These are phyloP conservation scores for Solanum commersonii DNA, from an alignment of 257 asterid genomes.

Conservation along the genomic window DNA sequence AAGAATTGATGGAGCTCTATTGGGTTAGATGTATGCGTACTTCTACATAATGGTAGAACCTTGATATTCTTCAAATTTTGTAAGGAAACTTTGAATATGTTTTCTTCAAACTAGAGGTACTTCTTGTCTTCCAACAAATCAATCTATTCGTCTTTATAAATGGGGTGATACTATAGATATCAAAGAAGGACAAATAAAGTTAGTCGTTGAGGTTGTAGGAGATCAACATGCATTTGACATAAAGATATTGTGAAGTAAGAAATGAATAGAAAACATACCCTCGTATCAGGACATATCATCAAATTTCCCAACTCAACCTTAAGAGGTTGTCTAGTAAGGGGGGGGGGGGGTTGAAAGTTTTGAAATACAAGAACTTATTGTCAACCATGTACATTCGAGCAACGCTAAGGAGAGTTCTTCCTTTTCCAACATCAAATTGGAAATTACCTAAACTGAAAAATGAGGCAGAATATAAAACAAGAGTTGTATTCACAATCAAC, in stretches of 20 bases:
- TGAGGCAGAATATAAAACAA: too few species aligned
- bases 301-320: neutral
- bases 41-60: too few species aligned
- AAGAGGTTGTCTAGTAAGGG: neutral
- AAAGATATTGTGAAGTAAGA: too few species aligned
- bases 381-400: neutral
- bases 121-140: neutral
- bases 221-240: neutral
- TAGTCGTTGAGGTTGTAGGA: too few species aligned
- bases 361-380: neutral
- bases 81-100: neutral
- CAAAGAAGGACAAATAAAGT: too few species aligned
- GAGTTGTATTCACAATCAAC: too few species aligned
- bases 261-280: neutral
- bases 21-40: too few species aligned
- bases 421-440: neutral
- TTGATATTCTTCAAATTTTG: too few species aligned
- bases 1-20: too few species aligned
- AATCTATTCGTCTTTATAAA: neutral
- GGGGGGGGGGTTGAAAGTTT: too few species aligned
- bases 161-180: too few species aligned
- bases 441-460: neutral
- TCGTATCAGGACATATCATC: neutral
- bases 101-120: too few species aligned
- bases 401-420: neutral